Evolutionary conservation across 352 stramenopile genomes (phyloP), one percentile per base, ranked within the genome.

Genomic region (Phytophthora nicotianae): DNA sequence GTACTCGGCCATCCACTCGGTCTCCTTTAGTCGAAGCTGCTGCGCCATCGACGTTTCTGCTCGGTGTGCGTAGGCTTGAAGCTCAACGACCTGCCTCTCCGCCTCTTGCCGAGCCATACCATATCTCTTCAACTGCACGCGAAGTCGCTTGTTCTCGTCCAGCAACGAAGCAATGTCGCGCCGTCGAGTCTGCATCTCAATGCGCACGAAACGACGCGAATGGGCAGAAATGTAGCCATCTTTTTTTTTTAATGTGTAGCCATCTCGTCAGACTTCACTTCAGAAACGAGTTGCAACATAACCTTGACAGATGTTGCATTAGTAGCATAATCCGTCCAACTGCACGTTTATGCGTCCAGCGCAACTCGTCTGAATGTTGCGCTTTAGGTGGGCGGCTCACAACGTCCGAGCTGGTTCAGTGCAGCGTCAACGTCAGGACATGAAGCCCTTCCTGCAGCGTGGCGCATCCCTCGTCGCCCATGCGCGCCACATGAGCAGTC

Each of bases 141-240:
- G 55, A 26, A 88, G 74, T 37, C 65, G 72, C 50, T 68, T 64
- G 46, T 76, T 80, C 49, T 88, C 74, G 6, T 86, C 74, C 5
- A 41, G 38, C 3, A 82, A 61, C 35, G 58, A 53, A 48, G 47
- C 21, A 23, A 52, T 21, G 32, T 32, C 32, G 10, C 10, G 27
- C 19, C 20, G 52, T 50, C 5, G 45, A 19, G 16, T 27, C 41
- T 17, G 19, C 40, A 33, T 43, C 26, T 26, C 37, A 42, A 17
- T 57, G 48, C 27, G 9, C 48, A 56, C 56, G 51, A 68, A 69
- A 51, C 24, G 64, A 51, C 64, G 52, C 47, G 32, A 42, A 16
- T n/a, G 32, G 1, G 32, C 16, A 46, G n/a, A 50, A n/a, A 57
- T 51, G 47, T 58, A 58, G 42, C 53, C 32, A 61, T 51, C 16